A percentile compares a stretch with the other conserved stretches of the same genome.
These are phyloP conservation scores for Vaccinium darrowii DNA, from an alignment of 148 eudicot species.

Conservation along the genomic window DNA sequence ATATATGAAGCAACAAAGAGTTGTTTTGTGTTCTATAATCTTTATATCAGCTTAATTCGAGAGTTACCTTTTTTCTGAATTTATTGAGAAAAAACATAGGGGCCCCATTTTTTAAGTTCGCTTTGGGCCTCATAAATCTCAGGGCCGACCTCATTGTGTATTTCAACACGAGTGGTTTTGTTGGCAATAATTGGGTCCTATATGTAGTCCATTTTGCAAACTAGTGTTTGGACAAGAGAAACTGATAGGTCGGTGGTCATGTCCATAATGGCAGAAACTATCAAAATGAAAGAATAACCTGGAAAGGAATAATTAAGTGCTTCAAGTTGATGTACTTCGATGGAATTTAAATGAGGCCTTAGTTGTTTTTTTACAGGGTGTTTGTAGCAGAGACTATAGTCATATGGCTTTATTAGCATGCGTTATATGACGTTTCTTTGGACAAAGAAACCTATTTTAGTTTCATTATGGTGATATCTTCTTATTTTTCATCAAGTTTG, in stretches of 20 bases:
- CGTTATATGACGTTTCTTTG: background rate
- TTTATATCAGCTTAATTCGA: no score
- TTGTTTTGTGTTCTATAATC: no score
- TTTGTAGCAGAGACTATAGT: background rate
- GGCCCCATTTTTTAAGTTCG: no score
- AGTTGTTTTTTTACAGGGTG: background rate
- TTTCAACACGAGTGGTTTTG: no score
- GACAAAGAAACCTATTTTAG: background rate
- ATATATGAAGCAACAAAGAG: no score
- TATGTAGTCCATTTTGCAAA: no score
- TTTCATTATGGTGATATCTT: background rate
- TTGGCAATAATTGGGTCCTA: no score
- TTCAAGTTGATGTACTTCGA: background rate
- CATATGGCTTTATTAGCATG: background rate
- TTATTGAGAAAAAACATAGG: no score
- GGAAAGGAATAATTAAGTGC: background rate
- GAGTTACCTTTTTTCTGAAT: no score
- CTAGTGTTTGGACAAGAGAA: no score
- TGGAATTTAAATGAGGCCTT: background rate
- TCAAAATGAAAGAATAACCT: background rate
- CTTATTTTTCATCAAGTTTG: background rate
- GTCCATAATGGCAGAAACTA: background rate
- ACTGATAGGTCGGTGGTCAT: background rate
- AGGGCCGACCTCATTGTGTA: no score
- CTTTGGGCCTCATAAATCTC: no score